These are phyloP conservation scores for Leishmania gerbilli DNA, from an alignment of 208 protist genomes.

Conservation along the genomic window DNA sequence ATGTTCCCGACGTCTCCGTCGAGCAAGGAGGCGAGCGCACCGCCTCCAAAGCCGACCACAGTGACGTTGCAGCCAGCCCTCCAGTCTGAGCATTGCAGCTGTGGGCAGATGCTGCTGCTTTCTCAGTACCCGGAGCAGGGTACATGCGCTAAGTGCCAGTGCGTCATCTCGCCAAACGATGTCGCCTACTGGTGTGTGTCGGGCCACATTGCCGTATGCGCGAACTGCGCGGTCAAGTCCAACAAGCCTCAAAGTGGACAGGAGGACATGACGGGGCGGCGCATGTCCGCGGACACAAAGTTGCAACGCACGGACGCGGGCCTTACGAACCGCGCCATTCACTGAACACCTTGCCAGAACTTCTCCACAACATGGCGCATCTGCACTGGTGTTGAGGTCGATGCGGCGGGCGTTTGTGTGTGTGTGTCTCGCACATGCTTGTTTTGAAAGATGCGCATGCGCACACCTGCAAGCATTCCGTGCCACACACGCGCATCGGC, in stretches of 20 bases:
- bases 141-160: slow-evolving; percentile 39
- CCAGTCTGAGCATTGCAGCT: slow-evolving; percentile 46
- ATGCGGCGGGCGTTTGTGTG: not conserved
- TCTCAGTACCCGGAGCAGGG: slow-evolving; percentile 27
- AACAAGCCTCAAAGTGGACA: not conserved
- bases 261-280: not conserved
- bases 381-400: not conserved
- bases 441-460: not conserved
- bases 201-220: slow-evolving; percentile 45
- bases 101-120: slow-evolving; percentile 37
- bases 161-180: slow-evolving; percentile 13
- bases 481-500: not conserved
- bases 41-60: slow-evolving; percentile 12
- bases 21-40: slow-evolving; percentile 1
- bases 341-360: not conserved
- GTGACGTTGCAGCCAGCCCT: slow-evolving; percentile 34
- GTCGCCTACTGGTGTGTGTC: slow-evolving; percentile 50
- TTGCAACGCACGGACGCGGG: not conserved
- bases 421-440: not conserved
- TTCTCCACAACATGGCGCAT: not conserved
- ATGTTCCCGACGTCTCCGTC: slow-evolving; percentile 1
- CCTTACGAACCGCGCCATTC: not conserved
- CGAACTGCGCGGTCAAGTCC: slow-evolving; percentile 26
- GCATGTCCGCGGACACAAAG: not conserved
- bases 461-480: not conserved